These are phyloP conservation scores for Colletotrichum eremochloae DNA, from an alignment of 2,329 filamentous ascomycete species.

Conservation along the genomic window DNA sequence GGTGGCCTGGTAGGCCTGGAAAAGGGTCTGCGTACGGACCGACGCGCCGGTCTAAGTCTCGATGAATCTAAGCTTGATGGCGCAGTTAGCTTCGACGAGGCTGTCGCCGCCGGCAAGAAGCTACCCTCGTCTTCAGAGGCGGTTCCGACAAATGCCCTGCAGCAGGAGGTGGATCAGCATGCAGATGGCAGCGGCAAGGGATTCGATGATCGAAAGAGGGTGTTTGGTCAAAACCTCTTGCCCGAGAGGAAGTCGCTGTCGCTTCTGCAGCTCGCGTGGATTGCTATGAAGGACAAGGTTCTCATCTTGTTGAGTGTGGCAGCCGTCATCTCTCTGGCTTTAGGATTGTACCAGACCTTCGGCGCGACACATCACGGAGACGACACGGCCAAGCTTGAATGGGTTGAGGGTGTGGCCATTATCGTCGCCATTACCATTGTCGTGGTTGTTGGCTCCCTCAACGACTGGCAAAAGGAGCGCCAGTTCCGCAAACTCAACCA, in stretches of 20 bases:
- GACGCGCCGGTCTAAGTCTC: slow-evolving; percentile 61
- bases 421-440: slow-evolving; percentile 84
- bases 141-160: slow-evolving; percentile 42
- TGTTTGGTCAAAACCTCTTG: slow-evolving; percentile 73
- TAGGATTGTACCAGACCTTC: slow-evolving; percentile 81
- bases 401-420: slow-evolving; percentile 87
- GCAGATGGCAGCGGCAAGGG: slow-evolving; percentile 32
- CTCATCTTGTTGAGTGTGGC: slow-evolving; percentile 79
- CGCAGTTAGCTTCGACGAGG: slow-evolving; percentile 63
- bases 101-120: slow-evolving; percentile 55
- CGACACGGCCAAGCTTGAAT: slow-evolving; percentile 73
- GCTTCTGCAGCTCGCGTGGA: slow-evolving; percentile 80
- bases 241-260: slow-evolving; percentile 78
- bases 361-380: slow-evolving; percentile 63
- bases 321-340: slow-evolving; percentile 77
- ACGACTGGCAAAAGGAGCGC: slow-evolving; percentile 86
- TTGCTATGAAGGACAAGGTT: slow-evolving; percentile 86
- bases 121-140: slow-evolving; percentile 46
- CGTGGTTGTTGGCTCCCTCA: slow-evolving; percentile 80
- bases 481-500: slow-evolving; percentile 86
- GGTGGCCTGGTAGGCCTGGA: slow-evolving; percentile 67
- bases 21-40: slow-evolving; percentile 63
- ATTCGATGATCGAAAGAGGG: slow-evolving; percentile 65
- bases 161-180: slow-evolving; percentile 32
- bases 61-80: slow-evolving; percentile 63